Base-by-base conservation (phyloP, 192 early-diverging fungal genomes). In the Backusella westeae region DNA sequence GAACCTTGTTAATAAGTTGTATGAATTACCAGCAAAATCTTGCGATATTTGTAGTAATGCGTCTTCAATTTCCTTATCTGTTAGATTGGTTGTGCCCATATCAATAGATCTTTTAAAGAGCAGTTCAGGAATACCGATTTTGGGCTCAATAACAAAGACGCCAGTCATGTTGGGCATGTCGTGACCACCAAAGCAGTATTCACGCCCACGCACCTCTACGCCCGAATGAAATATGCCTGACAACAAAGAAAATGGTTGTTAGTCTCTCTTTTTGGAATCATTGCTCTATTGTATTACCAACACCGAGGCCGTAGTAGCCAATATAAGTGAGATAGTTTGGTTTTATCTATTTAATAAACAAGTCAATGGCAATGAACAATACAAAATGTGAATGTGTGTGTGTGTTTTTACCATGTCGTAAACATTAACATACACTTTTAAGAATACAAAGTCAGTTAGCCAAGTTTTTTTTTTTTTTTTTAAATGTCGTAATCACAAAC, bases 151-250 rank as follows among this genome's bases (percentile, higher is more conserved):
- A 1, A 69, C 78, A 74, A 83, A 83, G 3, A 83, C 82, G 14
- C 82, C 82, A 8, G 78, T 83, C 53, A 80, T 68, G 8, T 73
- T 52, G 14, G 79, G 69, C 32, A 74, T 75, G 15, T 79, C 75
- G n/a, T 83, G 82, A 14, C 82, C 82, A 32, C 82, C 82, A 77
- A 80, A 83, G 53, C 82, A 83, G 44, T 77, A 83, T 29, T 83
- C 82, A 35, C 65, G 39, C 17, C 78, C 82, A 59, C 71, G 39
- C 0, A 83, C 72, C 49, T 83, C 78, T 15, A 83, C 71, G 5
- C 82, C 82, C 49, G 82, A 83, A 71, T 83, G 82, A 53, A 74
- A 83, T 17, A 83, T 77, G 8, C 81, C 81, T 82, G 32, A n/a
- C 26, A 17, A 29, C 8, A 17, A 34, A 34, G 3, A 15, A n/a